Evolutionary conservation across 225 moss, liverwort and hornwort species (phyloP).

Genomic region (Ulota crispa): DNA sequence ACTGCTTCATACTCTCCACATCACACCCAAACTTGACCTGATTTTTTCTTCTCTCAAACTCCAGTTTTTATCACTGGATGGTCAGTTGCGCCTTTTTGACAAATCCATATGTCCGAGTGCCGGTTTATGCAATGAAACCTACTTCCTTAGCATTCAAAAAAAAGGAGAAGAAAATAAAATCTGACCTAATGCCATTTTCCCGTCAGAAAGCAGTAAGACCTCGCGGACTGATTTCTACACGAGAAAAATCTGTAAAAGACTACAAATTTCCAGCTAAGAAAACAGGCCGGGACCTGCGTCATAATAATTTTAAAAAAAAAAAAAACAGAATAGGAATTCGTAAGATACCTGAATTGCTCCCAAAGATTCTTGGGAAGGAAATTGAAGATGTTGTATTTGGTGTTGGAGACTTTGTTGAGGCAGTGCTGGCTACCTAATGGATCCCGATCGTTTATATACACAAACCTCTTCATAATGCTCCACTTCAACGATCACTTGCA

Average conservation of each 20-base stretch:
- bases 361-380: conserved; percentile 97
- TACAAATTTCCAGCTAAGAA: conserved; percentile 10
- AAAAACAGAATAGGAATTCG: not conserved
- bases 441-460: conserved; percentile 76
- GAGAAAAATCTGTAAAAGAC: not conserved
- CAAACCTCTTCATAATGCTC: conserved; percentile 71
- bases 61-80: not conserved
- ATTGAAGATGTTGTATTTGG: conserved; percentile 82
- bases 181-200: not conserved
- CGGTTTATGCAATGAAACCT: not conserved
- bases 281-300: not conserved
- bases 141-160: not conserved
- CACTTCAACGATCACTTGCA: conserved; percentile 18
- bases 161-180: not conserved
- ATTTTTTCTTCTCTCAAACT: not conserved
- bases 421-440: conserved; percentile 44
- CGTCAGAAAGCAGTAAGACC: not conserved
- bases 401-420: conserved; percentile 85
- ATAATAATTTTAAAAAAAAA: not conserved
- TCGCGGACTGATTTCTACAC: not conserved
- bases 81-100: not conserved
- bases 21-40: not conserved
- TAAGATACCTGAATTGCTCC: conserved; percentile 85
- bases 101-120: not conserved
- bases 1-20: not conserved